A percentile compares a stretch with the other conserved stretches of the same genome.
These are phyloP conservation scores for Sporothrix brasiliensis DNA, from an alignment of 2,329 filamentous ascomycete genomes.

Conservation along the genomic window DNA sequence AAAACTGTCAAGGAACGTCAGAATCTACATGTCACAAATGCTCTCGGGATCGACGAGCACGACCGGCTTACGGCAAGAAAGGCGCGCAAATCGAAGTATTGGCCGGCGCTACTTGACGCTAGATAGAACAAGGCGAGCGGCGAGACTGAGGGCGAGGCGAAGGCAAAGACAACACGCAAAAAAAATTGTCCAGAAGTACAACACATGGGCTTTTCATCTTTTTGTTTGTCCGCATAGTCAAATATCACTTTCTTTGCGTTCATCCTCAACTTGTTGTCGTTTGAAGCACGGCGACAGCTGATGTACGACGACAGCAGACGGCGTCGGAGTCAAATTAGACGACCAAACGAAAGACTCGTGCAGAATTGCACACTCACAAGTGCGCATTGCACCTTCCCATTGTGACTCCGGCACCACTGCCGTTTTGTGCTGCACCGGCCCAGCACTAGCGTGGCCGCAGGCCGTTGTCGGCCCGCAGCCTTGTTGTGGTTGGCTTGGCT, in stretches of 20 bases:
- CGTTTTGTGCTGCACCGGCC: slow-evolving; percentile 11
- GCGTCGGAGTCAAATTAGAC: neutral
- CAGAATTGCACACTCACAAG: neutral
- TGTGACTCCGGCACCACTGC: slow-evolving; percentile 25
- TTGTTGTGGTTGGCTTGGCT: slow-evolving; percentile 23
- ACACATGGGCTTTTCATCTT: no score
- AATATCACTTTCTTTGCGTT: no score
- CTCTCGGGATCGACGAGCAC: slow-evolving; percentile 22
- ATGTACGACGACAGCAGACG: neutral
- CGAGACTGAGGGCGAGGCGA: slow-evolving; percentile 7
- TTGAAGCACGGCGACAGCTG: no score
- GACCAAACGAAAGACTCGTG: neutral
- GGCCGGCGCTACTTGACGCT: slow-evolving; percentile 16
- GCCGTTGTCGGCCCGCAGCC: slow-evolving; percentile 29
- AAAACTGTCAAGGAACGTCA: neutral
- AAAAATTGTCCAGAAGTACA: neutral
- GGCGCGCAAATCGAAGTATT: neutral
- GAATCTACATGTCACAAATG: slow-evolving; percentile 9
- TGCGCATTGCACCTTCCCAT: slow-evolving; percentile 14
- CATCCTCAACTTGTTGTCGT: no score
- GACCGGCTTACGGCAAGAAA: slow-evolving; percentile 1
- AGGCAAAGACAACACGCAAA: neutral
- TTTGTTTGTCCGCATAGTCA: no score
- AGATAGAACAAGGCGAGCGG: slow-evolving; percentile 11
- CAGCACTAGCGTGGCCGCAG: slow-evolving; percentile 11